Percentiles rank a stretch among this genome's conserved stretches.
Evolutionary conservation across 352 stramenopile genomes (phyloP).

Genomic region (Pythium phragmitis): DNA sequence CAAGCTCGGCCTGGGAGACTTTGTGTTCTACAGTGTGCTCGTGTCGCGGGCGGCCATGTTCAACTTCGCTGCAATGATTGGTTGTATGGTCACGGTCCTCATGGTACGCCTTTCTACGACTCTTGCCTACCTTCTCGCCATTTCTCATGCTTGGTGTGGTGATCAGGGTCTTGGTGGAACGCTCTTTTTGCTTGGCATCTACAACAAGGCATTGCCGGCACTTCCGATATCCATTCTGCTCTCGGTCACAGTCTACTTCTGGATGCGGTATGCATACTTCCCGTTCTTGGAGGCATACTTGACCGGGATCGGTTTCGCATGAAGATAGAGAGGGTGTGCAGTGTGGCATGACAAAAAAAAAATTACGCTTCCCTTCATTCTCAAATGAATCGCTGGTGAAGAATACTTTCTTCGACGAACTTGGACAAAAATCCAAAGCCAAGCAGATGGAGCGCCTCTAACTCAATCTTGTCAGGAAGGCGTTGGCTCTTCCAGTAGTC

Average conservation of each 20-base stretch:
- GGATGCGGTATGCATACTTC: constrained; percentile 70
- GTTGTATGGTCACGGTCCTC: constrained; percentile 93
- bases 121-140: not conserved
- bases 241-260: constrained; percentile 78
- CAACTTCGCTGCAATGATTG: constrained; percentile 94
- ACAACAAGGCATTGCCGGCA: constrained; percentile 94
- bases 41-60: constrained; percentile 95
- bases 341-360: too few relatives aligned
- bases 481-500: constrained; percentile 41
- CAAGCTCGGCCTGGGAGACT: constrained; percentile 96
- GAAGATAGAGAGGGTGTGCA: not conserved
- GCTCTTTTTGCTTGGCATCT: constrained; percentile 94
- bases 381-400: constrained; percentile 31
- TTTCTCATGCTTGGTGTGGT: not conserved
- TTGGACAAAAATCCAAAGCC: constrained; percentile 70
- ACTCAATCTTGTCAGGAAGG: constrained; percentile 72
- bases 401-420: constrained; percentile 56
- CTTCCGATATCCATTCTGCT: constrained; percentile 94
- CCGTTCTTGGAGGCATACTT: constrained; percentile 56
- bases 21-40: constrained; percentile 99
- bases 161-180: constrained; percentile 89
- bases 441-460: constrained; percentile 77
- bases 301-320: constrained; percentile 31
- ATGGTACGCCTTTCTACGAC: constrained; percentile 53
- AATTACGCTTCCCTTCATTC: too few relatives aligned